Conservation (phyloP, 768 basidiomycete genomes). For the Pisolithus orientalis region DNA sequence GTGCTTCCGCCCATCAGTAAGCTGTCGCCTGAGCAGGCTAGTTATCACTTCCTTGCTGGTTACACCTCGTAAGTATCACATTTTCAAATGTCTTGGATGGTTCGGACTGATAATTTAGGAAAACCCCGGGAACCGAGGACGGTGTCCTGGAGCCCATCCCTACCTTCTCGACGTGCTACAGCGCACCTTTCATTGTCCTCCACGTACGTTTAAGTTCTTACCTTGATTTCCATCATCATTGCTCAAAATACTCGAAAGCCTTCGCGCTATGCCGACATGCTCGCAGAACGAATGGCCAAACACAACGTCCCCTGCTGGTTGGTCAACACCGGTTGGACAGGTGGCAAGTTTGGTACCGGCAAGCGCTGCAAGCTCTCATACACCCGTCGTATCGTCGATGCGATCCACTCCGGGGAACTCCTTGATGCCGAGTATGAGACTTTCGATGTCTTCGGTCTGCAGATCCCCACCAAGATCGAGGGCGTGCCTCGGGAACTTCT, state of each 20-base stretch:
- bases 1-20: constrained; percentile 94
- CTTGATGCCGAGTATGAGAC: constrained; percentile 82
- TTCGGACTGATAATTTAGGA: constrained; percentile 37
- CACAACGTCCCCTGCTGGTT: constrained; percentile 93
- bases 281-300: constrained; percentile 88
- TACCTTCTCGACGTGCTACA: constrained; percentile 99
- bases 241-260: constrained; percentile 41
- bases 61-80: constrained; percentile 71
- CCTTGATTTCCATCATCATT: neutral
- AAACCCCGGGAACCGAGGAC: constrained; percentile 99
- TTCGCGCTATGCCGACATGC: constrained; percentile 93
- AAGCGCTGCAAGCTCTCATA: constrained; percentile 95
- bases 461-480: constrained; percentile 75
- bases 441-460: constrained; percentile 77
- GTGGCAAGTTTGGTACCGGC: constrained; percentile 88
- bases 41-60: constrained; percentile 95
- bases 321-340: constrained; percentile 98
- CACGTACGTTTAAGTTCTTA: constrained; percentile 47
- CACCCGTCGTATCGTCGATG: constrained; percentile 94
- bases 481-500: constrained; percentile 90
- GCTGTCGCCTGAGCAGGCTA: constrained; percentile 89
- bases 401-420: constrained; percentile 91
- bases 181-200: constrained; percentile 98
- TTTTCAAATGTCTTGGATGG: neutral
- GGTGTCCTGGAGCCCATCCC: constrained; percentile 97